These are phyloP conservation scores for Lithohypha guttulata DNA, from an alignment of 2,329 filamentous ascomycete species.

Conservation along the genomic window DNA sequence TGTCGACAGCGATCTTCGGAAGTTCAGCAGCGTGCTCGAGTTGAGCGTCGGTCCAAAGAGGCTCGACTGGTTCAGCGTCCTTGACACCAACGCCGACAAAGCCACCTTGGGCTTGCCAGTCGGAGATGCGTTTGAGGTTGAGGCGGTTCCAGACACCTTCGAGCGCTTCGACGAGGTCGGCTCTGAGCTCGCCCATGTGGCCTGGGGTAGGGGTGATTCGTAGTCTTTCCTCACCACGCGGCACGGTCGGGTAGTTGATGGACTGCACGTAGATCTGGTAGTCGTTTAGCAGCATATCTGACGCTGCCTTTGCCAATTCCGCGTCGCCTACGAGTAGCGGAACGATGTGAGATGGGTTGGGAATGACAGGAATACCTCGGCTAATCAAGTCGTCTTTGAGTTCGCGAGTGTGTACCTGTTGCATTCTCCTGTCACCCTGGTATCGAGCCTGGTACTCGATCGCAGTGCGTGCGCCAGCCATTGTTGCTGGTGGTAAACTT, in stretches of 20 bases:
- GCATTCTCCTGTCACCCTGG: conserved; percentile 75
- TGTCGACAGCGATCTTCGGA: conserved; percentile 10
- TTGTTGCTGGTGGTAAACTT: conserved; percentile 86
- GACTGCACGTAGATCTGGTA: conserved; percentile 95
- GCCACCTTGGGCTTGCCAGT: conserved; percentile 83
- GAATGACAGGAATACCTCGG: conserved; percentile 87
- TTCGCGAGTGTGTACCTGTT: conserved; percentile 91
- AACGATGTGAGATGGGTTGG: conserved; percentile 93
- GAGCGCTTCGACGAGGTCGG: conserved; percentile 72
- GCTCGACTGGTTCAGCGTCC: conserved; percentile 47
- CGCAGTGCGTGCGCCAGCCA: conserved; percentile 83
- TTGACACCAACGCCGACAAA: conserved; percentile 87
- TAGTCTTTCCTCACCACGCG: conserved; percentile 92
- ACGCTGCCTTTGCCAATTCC: conserved; percentile 81
- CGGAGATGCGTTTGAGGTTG: conserved; percentile 80
- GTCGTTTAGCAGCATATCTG: conserved; percentile 79
- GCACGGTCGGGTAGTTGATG: conserved; percentile 98
- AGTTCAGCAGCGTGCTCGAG: conserved; percentile 34
- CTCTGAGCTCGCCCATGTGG: conserved; percentile 72
- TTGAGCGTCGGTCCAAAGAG: conserved; percentile 90
- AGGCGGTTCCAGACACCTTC: conserved; percentile 83
- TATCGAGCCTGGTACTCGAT: conserved; percentile 90
- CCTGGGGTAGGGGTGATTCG: conserved; percentile 93
- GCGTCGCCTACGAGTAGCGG: conserved; percentile 90
- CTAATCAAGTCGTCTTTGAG: conserved; percentile 75